Percentiles rank a stretch among this genome's conserved stretches.
Conservation (phyloP, 2,329 filamentous ascomycete genomes). For the Aspergillus unguis region DNA sequence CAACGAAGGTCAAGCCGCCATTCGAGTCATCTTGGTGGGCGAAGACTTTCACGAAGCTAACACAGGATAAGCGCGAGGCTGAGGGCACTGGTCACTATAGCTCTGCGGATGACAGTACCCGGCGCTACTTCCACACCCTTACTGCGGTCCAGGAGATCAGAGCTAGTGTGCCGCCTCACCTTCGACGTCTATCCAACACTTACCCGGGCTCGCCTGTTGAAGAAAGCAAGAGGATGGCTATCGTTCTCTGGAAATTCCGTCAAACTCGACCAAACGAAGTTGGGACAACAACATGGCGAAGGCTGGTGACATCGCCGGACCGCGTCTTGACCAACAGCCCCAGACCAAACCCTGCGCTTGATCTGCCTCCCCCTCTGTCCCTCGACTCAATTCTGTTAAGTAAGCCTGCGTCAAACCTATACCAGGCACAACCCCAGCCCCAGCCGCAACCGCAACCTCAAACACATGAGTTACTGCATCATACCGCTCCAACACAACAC, state of each 20-base stretch:
- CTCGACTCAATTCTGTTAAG: constrained; percentile 35
- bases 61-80: constrained; percentile 38
- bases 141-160: constrained; percentile 47
- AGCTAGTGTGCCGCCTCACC: constrained; percentile 27
- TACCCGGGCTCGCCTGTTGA: constrained; percentile 24
- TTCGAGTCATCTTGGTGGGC: constrained; percentile 49
- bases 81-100: constrained; percentile 36
- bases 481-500: constrained; percentile 27
- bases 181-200: constrained; percentile 27
- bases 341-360: constrained; percentile 28
- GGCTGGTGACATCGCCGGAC: constrained; percentile 37
- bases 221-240: constrained; percentile 40
- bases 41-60: constrained; percentile 40
- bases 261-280: constrained; percentile 39
- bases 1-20: constrained; percentile 41
- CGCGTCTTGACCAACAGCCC: constrained; percentile 39
- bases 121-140: constrained; percentile 39
- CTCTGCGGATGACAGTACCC: constrained; percentile 34
- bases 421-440: constrained; percentile 23
- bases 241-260: constrained; percentile 48
- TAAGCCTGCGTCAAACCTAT: constrained; percentile 31
- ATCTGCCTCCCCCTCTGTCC: constrained; percentile 34
- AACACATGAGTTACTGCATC: constrained; percentile 31
- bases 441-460: constrained; percentile 30
- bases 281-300: constrained; percentile 46